These are phyloP conservation scores for Pleurotus pulmonarius DNA, from an alignment of 768 basidiomycete species.

Conservation along the genomic window DNA sequence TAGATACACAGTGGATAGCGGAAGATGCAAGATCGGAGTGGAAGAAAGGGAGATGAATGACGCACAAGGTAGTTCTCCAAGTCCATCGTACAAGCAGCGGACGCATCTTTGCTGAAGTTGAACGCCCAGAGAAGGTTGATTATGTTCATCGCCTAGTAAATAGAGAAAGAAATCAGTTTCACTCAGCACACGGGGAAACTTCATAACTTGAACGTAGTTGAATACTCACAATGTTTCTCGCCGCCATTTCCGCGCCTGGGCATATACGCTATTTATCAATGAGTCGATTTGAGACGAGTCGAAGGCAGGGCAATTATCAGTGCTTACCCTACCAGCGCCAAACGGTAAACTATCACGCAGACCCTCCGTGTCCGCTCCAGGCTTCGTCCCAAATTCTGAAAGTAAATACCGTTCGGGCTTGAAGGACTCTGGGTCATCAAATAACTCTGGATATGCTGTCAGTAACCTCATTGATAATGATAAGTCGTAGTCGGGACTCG, in stretches of 20 bases:
- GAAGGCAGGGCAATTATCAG: background rate
- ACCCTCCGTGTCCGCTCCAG: slow-evolving; percentile 10
- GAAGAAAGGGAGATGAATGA: too few relatives aligned
- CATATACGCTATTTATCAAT: slow-evolving; percentile 11
- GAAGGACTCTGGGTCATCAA: slow-evolving; percentile 8
- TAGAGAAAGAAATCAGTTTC: background rate
- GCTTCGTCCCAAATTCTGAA: slow-evolving; percentile 13
- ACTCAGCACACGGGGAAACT: background rate
- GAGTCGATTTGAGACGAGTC: background rate
- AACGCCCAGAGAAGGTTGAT: slow-evolving; percentile 28
- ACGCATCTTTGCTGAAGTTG: slow-evolving; percentile 11
- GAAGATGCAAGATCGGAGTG: too few relatives aligned
- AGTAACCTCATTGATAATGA: background rate
- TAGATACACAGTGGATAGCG: too few relatives aligned
- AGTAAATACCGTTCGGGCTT: slow-evolving; percentile 12
- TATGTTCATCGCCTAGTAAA: slow-evolving; percentile 16
- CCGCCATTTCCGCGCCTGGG: slow-evolving; percentile 14
- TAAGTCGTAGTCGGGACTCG: background rate
- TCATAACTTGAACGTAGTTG: background rate
- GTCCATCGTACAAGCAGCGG: background rate
- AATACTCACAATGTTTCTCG: slow-evolving; percentile 13
- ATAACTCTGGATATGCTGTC: background rate
- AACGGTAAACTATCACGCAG: slow-evolving; percentile 11
- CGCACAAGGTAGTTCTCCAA: background rate
- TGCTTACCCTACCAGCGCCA: slow-evolving; percentile 14